A percentile compares a stretch with the other conserved stretches of the same genome.
phyloP scores from a whole-genome alignment of 495 filamentous ascomycete species.

The Pyronema domesticum region DNA sequence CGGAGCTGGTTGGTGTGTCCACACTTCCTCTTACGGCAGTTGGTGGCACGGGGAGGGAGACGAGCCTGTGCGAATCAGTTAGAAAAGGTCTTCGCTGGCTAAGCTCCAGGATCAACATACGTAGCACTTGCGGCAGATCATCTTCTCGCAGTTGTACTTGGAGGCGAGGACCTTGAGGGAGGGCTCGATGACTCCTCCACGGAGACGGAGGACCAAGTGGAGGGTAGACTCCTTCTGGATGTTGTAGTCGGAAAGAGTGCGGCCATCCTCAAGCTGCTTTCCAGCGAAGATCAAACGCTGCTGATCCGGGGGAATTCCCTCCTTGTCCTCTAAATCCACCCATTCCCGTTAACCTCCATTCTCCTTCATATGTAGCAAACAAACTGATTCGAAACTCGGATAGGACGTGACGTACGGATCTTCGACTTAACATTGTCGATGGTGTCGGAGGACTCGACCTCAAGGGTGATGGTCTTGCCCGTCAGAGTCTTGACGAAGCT shows the following conservation, averaged over 20 bases:
- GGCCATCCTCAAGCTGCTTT: slow-evolving; percentile 99
- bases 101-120: slow-evolving; percentile 34
- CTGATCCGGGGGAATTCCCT: slow-evolving; percentile 97
- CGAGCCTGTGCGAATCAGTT: slow-evolving; percentile 43
- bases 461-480: slow-evolving; percentile 99
- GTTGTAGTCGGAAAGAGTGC: slow-evolving; percentile 97
- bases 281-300: slow-evolving; percentile 99
- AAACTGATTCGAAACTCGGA: slow-evolving; percentile 7
- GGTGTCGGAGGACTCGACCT: slow-evolving; percentile 96
- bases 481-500: slow-evolving; percentile 96
- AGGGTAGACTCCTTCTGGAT: slow-evolving; percentile 99
- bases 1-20: slow-evolving; percentile 99
- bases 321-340: slow-evolving; percentile 83
- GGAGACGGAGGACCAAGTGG: slow-evolving; percentile 96
- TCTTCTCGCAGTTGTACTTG: slow-evolving; percentile 99
- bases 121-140: slow-evolving; percentile 99
- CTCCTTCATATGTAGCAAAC: neutral
- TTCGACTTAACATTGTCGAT: slow-evolving; percentile 97
- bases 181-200: slow-evolving; percentile 98
- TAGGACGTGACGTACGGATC: slow-evolving; percentile 29
- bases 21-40: slow-evolving; percentile 99
- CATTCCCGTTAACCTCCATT: slow-evolving; percentile 24
- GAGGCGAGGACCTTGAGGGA: slow-evolving; percentile 93
- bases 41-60: slow-evolving; percentile 94
- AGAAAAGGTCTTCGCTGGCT: slow-evolving; percentile 4